Evolutionary conservation across 2,329 filamentous ascomycete species (phyloP), one percentile per base, ranked within the genome.

Genomic region (Fusarium longipes): DNA sequence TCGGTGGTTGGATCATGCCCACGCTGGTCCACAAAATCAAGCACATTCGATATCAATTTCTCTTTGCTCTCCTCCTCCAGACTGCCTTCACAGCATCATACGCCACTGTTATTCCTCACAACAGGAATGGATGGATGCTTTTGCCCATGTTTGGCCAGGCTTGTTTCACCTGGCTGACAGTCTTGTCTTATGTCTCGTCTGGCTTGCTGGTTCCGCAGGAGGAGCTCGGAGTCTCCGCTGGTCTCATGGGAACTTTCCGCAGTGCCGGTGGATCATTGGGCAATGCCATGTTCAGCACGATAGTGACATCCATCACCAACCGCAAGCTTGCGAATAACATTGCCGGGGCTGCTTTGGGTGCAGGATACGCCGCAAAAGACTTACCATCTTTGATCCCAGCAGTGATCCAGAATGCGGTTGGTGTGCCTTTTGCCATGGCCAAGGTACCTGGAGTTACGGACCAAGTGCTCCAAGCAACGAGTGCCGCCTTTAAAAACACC

Each of bases 201-300:
- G 56, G 56, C 5, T 29, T 59, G 2, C 18, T 59, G 11, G 56
- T 59, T 6, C 56, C 56, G 0, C 56, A 59, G 4, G 56, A 59
- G 29, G 56, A 59, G 5, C 54, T 59, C 1, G 56, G 56, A 14
- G 33, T 59, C 9, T 59, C 57, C 2, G 55, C 57, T 1, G 55
- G 57, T 9, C 38, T 60, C 1, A 60, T 60, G 43, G 57, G 57
- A 5, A 59, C 57, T 2, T 60, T 60, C 30, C 57, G 57, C 14
- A 60, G 57, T 25, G 55, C 55, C 22, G 57, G 57, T 6, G 57
- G 57, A 27, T 60, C 55, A 6, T 17, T 60, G 2, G 57, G 57
- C 6, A 60, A 60, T 18, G 57, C 57, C 22, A 60, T 60, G 55
- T 60, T 60, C 24, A 60, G 55, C 25, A 60, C 57, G 8, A 60